These are phyloP conservation scores for Neofusicoccum sp. DNA, from an alignment of 2,329 filamentous ascomycete species.

Conservation along the genomic window DNA sequence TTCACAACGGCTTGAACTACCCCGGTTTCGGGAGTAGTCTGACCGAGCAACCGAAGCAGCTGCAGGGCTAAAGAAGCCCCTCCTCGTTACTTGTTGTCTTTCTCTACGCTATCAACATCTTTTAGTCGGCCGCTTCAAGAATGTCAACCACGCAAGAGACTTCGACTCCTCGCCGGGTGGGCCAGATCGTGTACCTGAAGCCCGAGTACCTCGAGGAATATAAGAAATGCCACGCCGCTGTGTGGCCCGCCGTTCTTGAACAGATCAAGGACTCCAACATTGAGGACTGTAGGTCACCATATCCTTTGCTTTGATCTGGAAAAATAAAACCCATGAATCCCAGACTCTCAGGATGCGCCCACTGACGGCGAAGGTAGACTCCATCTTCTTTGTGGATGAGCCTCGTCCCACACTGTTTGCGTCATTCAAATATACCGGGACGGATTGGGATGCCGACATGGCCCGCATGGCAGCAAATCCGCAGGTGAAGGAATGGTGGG, in stretches of 20 bases:
- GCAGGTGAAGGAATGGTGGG: constrained; percentile 76
- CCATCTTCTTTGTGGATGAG: constrained; percentile 65
- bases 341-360: not conserved
- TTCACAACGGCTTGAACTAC: not conserved
- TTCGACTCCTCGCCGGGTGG: constrained; percentile 55
- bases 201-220: constrained; percentile 65
- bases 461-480: constrained; percentile 69
- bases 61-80: constrained; percentile 1
- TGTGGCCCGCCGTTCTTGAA: constrained; percentile 75
- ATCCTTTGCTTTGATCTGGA: not conserved
- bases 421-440: constrained; percentile 75
- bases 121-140: not conserved
- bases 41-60: not conserved
- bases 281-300: constrained; percentile 59
- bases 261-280: constrained; percentile 77
- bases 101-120: not conserved
- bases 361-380: constrained; percentile 52
- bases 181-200: constrained; percentile 71
- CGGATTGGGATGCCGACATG: constrained; percentile 73
- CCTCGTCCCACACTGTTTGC: constrained; percentile 65
- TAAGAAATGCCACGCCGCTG: constrained; percentile 68
- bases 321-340: too few species aligned
- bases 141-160: constrained; percentile 1
- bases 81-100: not conserved
- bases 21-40: constrained; percentile 1